Percentiles rank a stretch among this genome's conserved stretches.
Evolutionary conservation across 768 basidiomycete genomes (phyloP).

Genomic region (Leccinum broughii): DNA sequence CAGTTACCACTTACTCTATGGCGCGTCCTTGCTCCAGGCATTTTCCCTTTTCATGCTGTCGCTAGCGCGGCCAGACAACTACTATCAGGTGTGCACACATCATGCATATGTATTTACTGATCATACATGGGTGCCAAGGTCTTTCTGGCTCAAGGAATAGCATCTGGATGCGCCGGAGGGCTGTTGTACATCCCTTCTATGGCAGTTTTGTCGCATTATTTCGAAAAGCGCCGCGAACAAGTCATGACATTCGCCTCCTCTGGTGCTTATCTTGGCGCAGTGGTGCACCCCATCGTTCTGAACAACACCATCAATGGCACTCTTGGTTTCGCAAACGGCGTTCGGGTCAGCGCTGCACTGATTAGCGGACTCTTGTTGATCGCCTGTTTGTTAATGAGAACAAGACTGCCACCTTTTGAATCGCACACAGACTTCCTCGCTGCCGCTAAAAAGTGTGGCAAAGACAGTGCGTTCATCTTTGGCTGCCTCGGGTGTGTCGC

Average conservation of each 20-base stretch:
- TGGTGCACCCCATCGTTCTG: slow-evolving; percentile 63
- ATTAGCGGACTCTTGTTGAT: slow-evolving; percentile 39
- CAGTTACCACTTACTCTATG: slow-evolving; percentile 28
- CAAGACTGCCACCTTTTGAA: slow-evolving; percentile 40
- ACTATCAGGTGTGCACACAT: slow-evolving; percentile 39
- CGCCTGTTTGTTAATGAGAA: slow-evolving; percentile 42
- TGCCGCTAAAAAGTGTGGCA: slow-evolving; percentile 22
- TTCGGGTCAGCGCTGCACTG: slow-evolving; percentile 43
- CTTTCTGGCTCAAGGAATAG: slow-evolving; percentile 53
- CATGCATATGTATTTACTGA: too few species aligned
- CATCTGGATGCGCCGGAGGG: slow-evolving; percentile 49
- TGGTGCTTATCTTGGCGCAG: slow-evolving; percentile 58
- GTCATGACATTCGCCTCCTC: slow-evolving; percentile 58
- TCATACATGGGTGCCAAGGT: slow-evolving; percentile 34
- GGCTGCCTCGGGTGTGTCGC: slow-evolving; percentile 15
- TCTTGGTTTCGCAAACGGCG: slow-evolving; percentile 47
- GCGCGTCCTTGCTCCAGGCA: slow-evolving; percentile 29
- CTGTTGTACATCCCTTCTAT: slow-evolving; percentile 49
- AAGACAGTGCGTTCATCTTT: slow-evolving; percentile 29
- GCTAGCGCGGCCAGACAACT: slow-evolving; percentile 40
- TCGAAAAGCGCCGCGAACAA: slow-evolving; percentile 45
- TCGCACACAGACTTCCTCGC: slow-evolving; percentile 21
- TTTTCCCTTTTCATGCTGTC: slow-evolving; percentile 48
- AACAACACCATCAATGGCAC: slow-evolving; percentile 46
- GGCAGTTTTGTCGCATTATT: slow-evolving; percentile 54